Base-by-base conservation (phyloP, 495 filamentous ascomycete species). In the Ascodesmis nigricans region DNA sequence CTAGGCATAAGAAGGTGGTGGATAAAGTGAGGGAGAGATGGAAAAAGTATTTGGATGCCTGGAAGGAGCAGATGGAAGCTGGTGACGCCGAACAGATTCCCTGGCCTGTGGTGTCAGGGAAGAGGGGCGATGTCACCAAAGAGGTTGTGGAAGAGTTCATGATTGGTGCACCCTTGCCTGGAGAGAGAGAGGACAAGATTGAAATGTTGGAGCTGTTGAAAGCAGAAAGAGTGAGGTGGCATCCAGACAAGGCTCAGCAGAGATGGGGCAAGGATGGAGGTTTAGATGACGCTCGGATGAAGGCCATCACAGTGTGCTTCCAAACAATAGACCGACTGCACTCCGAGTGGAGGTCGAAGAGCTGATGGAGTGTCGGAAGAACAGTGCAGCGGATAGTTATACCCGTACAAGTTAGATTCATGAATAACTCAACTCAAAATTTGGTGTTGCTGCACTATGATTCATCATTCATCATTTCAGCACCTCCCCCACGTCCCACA, bases 241-340 rank as follows among this genome's bases (percentile, higher is more conserved):
- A 99, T 65, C 87, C 87, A 6, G 87, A 99, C 56, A 99, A 95
- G 62, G 76, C 95, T 21, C 80, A 91, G 61, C 90, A 95, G 57
- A 67, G 72, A 29, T 71, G 83, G 44, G 78, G 80, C 1, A 68
- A 63, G 0, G 35, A 37, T 17, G 54, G 63, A 37, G 62, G 65
- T 3, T 57, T 77, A 26, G 71, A 78, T 28, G 67, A 75, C 11
- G 55, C 60, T 2, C 68, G 71, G 1, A 64, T 90, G 53, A 73
- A 74, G 56, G 66, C 65, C 31, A 77, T 95, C 10, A 97, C 83
- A 8, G 74, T 75, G 4, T 74, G 92, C 6, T 97, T 97, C 47
- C 84, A 95, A 59, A 71, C 77, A 29, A 63, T 97, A 33, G 87
- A 95, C n/a, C n/a, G n/a, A n/a, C n/a, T 62, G 54, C 58, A 24